Evolutionary conservation across 1,284 basidiomycete species (phyloP).

Genomic region (Apiotrichum sp.): DNA sequence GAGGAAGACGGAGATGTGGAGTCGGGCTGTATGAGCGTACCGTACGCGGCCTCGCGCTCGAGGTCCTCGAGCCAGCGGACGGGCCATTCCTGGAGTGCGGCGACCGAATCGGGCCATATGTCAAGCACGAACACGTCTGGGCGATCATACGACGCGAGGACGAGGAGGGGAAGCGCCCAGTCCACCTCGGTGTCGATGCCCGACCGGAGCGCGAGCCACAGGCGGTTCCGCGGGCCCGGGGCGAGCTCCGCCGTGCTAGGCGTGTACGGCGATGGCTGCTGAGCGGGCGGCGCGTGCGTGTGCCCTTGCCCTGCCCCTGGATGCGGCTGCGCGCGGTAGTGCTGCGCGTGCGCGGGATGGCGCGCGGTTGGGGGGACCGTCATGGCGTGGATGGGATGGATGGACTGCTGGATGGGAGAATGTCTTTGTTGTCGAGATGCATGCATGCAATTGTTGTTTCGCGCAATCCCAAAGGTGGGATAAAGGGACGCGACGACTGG

Average conservation of each 20-base stretch:
- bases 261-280: slow-evolving; percentile 20
- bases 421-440: too few relatives aligned
- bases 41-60: slow-evolving; percentile 27
- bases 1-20: background rate
- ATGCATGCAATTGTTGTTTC: too few relatives aligned
- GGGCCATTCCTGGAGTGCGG: slow-evolving; percentile 31
- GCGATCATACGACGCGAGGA: slow-evolving; percentile 33
- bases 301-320: background rate
- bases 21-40: background rate
- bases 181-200: slow-evolving; percentile 37
- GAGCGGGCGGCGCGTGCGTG: slow-evolving; percentile 2
- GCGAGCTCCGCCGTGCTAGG: slow-evolving; percentile 25
- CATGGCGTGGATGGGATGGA: slow-evolving; percentile 14
- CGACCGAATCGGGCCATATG: slow-evolving; percentile 29
- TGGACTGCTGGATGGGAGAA: background rate
- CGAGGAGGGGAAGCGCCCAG: slow-evolving; percentile 39
- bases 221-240: slow-evolving; percentile 26
- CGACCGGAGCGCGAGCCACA: slow-evolving; percentile 36
- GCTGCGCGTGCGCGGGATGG: background rate
- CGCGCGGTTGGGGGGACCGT: background rate
- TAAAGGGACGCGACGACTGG: too few relatives aligned
- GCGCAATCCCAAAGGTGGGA: too few relatives aligned
- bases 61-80: slow-evolving; percentile 31
- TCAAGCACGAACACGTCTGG: slow-evolving; percentile 32
- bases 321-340: background rate